Conservation (phyloP, 1,284 basidiomycete species). For the Cryptococcus floricola region DNA sequence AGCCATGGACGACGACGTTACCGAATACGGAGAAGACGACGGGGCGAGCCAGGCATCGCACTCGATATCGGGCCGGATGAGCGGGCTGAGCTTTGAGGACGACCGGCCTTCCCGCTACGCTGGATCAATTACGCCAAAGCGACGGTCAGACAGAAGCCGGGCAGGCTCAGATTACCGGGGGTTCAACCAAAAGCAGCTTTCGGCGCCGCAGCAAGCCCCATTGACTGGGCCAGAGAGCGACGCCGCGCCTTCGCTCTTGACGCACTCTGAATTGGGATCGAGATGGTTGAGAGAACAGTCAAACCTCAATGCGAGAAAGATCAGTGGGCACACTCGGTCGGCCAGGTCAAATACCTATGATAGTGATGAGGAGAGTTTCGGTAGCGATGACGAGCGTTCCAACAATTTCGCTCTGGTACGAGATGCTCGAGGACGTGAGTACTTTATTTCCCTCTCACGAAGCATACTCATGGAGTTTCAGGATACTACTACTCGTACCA, state of each 20-base stretch:
- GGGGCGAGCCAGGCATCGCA: slow-evolving; percentile 1
- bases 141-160: slow-evolving; percentile 3
- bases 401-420: slow-evolving; percentile 42
- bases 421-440: slow-evolving; percentile 47
- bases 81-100: neutral
- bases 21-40: slow-evolving; percentile 1
- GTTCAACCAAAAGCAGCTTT: neutral
- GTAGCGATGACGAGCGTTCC: slow-evolving; percentile 37
- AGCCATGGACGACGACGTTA: slow-evolving; percentile 6
- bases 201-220: neutral
- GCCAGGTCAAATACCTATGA: slow-evolving; percentile 16
- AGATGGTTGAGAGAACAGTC: slow-evolving; percentile 81
- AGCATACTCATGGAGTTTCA: slow-evolving; percentile 6
- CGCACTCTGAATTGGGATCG: slow-evolving; percentile 59
- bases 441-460: too few relatives aligned
- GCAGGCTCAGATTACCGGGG: neutral
- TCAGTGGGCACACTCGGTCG: slow-evolving; percentile 15
- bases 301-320: slow-evolving; percentile 44
- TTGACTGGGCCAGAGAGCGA: slow-evolving; percentile 26
- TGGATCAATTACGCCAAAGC: slow-evolving; percentile 4
- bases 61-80: neutral
- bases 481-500: slow-evolving; percentile 50
- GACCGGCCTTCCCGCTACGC: neutral
- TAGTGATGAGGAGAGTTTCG: slow-evolving; percentile 37
- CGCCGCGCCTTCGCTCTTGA: slow-evolving; percentile 32